phyloP scores from a whole-genome alignment of 2,329 filamentous ascomycete species.

The Cadophora sp. region DNA sequence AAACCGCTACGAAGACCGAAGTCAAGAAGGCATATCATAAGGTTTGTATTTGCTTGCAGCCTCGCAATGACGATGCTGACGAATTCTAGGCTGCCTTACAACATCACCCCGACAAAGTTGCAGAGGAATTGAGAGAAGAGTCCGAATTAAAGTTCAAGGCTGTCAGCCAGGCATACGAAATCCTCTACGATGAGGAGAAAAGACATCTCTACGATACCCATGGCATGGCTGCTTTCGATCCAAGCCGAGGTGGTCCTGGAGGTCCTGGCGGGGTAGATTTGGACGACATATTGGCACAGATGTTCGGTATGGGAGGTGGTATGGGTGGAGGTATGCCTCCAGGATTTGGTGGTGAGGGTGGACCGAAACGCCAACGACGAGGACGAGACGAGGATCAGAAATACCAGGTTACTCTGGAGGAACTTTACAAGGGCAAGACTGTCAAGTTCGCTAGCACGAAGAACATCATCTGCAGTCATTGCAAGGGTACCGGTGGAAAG shows the following conservation, averaged over 20 bases:
- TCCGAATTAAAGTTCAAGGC: constrained; percentile 94
- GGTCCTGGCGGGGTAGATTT: constrained; percentile 76
- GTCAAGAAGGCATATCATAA: constrained; percentile 98
- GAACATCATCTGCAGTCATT: constrained; percentile 85
- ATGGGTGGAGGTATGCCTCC: constrained; percentile 52
- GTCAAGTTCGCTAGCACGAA: constrained; percentile 97
- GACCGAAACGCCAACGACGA: constrained; percentile 68
- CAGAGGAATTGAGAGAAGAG: constrained; percentile 81
- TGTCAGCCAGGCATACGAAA: constrained; percentile 94
- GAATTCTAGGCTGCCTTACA: constrained; percentile 75
- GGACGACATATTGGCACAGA: constrained; percentile 90
- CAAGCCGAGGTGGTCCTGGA: constrained; percentile 67
- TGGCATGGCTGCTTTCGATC: constrained; percentile 95
- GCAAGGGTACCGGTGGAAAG: constrained; percentile 89
- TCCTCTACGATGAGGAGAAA: constrained; percentile 94
- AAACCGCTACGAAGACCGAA: constrained; percentile 75
- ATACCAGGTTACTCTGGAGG: constrained; percentile 90
- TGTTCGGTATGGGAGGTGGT: constrained; percentile 77
- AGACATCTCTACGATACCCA: constrained; percentile 90
- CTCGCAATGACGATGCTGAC: constrained; percentile 34
- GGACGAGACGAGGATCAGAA: constrained; percentile 87
- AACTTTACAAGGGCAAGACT: constrained; percentile 98
- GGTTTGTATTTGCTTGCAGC: constrained; percentile 54
- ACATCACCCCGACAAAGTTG: constrained; percentile 95
- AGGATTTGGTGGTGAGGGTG: constrained; percentile 45